A percentile compares a stretch with the other conserved stretches of the same genome.
These are phyloP conservation scores for Bruguiera sexangula DNA, from an alignment of 345 rosid species.

Conservation along the genomic window DNA sequence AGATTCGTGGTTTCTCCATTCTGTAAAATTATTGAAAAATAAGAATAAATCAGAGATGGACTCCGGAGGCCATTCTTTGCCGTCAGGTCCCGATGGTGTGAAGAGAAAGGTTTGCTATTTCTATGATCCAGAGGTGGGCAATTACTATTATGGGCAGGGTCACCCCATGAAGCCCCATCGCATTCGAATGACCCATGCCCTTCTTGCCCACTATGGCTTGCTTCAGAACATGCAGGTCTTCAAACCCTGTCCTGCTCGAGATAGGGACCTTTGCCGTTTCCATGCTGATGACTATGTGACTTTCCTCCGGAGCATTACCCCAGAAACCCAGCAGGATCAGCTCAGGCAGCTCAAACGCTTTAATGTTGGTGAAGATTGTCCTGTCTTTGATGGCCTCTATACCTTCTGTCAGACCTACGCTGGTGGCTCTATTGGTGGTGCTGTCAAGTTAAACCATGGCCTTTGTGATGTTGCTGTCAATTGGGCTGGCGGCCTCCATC, in stretches of 20 bases:
- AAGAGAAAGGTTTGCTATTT: constrained; percentile 65
- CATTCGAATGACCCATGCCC: constrained; percentile 63
- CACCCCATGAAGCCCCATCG: constrained; percentile 70
- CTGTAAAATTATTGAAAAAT: no score
- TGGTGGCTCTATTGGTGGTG: constrained; percentile 68
- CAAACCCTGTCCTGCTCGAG: constrained; percentile 61
- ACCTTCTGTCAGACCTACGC: constrained; percentile 76
- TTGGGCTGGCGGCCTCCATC: constrained; percentile 76
- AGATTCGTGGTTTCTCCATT: no score
- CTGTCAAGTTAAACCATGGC: constrained; percentile 63
- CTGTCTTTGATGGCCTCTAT: constrained; percentile 67
- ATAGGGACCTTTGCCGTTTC: constrained; percentile 61
- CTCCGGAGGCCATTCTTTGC: constrained; percentile 53
- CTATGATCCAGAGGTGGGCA: constrained; percentile 76
- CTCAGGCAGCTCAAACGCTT: constrained; percentile 64
- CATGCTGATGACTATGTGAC: constrained; percentile 64
- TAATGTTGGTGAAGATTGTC: constrained; percentile 72
- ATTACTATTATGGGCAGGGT: constrained; percentile 61
- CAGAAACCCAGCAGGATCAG: constrained; percentile 67
- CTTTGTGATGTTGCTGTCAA: constrained; percentile 60
- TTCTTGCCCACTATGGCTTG: constrained; percentile 61
- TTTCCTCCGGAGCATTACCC: constrained; percentile 62
- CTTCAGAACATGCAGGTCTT: constrained; percentile 68
- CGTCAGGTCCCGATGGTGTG: constrained; percentile 53
- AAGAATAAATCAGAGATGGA: constrained; percentile 36